phyloP scores from a whole-genome alignment of 2,329 filamentous ascomycete species.

The Metarhizium robertsii region DNA sequence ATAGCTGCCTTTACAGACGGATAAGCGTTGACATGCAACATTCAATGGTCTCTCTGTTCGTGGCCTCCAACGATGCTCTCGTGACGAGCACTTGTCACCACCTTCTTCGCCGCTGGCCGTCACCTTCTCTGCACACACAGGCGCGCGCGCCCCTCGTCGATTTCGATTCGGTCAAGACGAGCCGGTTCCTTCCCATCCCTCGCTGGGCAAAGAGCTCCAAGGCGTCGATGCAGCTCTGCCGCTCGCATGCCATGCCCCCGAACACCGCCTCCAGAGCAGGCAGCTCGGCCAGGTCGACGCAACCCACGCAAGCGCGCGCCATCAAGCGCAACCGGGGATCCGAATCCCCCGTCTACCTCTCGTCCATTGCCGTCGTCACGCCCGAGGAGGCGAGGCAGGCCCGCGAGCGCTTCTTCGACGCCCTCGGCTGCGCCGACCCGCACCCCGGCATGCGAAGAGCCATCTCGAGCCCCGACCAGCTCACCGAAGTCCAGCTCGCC shows the following conservation, averaged over 20 bases:
- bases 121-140: too few species aligned
- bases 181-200: too few species aligned
- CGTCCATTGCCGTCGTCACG: not conserved
- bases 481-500: slow-evolving; percentile 18
- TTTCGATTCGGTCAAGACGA: too few species aligned
- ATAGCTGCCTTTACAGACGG: too few species aligned
- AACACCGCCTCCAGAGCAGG: not conserved
- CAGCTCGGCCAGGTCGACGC: not conserved
- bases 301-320: not conserved
- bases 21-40: too few species aligned
- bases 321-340: slow-evolving; percentile 8
- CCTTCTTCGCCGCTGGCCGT: too few species aligned
- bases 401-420: slow-evolving; percentile 14
- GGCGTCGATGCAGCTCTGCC: not conserved
- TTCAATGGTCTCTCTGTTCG: too few species aligned
- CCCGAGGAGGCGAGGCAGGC: slow-evolving; percentile 2
- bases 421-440: slow-evolving; percentile 13
- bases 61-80: too few species aligned
- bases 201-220: not conserved
- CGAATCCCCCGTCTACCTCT: slow-evolving; percentile 11
- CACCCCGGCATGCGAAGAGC: slow-evolving; percentile 9
- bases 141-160: too few species aligned
- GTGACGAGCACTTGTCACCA: too few species aligned
- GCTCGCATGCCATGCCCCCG: not conserved
- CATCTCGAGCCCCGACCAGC: slow-evolving; percentile 16